Base-by-base conservation (phyloP, 2,329 filamentous ascomycete genomes). In the Aspergillus alliaceus region DNA sequence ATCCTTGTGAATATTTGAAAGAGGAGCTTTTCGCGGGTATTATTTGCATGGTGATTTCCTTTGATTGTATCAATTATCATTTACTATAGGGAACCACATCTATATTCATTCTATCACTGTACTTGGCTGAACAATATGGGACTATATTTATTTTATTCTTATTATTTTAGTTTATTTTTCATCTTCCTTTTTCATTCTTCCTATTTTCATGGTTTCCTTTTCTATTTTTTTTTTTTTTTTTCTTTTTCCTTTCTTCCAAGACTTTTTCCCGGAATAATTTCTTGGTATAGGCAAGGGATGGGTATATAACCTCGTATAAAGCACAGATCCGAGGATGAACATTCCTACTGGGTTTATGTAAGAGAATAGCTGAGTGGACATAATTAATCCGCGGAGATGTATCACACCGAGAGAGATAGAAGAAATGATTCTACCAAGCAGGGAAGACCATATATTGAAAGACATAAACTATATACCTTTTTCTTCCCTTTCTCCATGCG, bases 41-140 rank as follows among this genome's bases (percentile, higher is more conserved):
- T 29, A 18, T 37, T 37, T 51, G 24, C 48, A 37, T 51, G 48
- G 48, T 39, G 32, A 37, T 31, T 52, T 44, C 18, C 35, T 51
- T 56, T 50, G 51, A 6, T 50, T 58, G 51, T 60, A 58, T 53
- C 55, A 49, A 52, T 58, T 51, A 47, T 24, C 39, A 56, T 55
- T 18, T 50, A 34, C 51, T 46, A 54, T 34, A 40, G 35, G 35
- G 50, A 42, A 39, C 14, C 15, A 29, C 25, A 44, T 44, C 9
- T 44, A 44, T 44, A 25, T 44, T 44, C n/a, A 39, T 11, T 39
- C 18, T 27, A 44, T 12, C 24, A 25, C 14, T 25, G 39, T 44
- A 9, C 27, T 9, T 29, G 27, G 27, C 9, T 37, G n/a, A n/a
- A n/a, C n/a, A 14, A 25, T 50, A 34, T 25, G n/a, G 35, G 12